These are phyloP conservation scores for Globisporangium nodosum DNA, from an alignment of 352 stramenopile genomes.

Conservation along the genomic window DNA sequence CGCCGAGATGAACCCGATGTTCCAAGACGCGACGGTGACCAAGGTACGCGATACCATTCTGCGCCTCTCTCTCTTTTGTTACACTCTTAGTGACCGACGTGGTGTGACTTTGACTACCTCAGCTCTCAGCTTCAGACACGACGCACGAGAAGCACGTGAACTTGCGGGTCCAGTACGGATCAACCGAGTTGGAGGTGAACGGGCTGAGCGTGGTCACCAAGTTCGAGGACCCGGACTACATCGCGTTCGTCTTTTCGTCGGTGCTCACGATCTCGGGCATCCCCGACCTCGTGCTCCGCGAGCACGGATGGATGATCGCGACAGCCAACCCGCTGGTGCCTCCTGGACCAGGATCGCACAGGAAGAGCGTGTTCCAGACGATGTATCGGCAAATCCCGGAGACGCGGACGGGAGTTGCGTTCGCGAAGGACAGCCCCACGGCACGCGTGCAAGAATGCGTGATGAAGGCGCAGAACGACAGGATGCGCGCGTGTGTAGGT, in stretches of 20 bases:
- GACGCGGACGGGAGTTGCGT: neutral
- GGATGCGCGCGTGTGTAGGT: neutral
- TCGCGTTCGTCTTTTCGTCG: slow-evolving; percentile 7
- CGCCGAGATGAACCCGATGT: neutral
- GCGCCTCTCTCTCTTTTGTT: neutral
- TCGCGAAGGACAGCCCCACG: neutral
- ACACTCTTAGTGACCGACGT: neutral
- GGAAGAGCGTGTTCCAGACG: slow-evolving; percentile 1
- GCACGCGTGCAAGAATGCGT: neutral
- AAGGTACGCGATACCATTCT: neutral
- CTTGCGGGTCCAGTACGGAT: neutral
- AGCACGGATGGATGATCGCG: slow-evolving; percentile 12
- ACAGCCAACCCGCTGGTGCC: neutral
- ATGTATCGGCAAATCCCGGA: neutral
- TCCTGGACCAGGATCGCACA: neutral
- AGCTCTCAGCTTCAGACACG: neutral
- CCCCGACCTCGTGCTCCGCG: slow-evolving; percentile 3
- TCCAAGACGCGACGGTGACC: neutral
- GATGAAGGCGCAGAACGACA: neutral
- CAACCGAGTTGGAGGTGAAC: neutral
- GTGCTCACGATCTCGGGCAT: slow-evolving; percentile 2
- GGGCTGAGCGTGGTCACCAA: slow-evolving; percentile 4
- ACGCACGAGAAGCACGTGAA: neutral
- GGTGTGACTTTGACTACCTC: neutral
- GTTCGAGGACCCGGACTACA: slow-evolving; percentile 2